phyloP scores from a whole-genome alignment of 2,329 filamentous ascomycete species.

The Epicoccum sorghinum region DNA sequence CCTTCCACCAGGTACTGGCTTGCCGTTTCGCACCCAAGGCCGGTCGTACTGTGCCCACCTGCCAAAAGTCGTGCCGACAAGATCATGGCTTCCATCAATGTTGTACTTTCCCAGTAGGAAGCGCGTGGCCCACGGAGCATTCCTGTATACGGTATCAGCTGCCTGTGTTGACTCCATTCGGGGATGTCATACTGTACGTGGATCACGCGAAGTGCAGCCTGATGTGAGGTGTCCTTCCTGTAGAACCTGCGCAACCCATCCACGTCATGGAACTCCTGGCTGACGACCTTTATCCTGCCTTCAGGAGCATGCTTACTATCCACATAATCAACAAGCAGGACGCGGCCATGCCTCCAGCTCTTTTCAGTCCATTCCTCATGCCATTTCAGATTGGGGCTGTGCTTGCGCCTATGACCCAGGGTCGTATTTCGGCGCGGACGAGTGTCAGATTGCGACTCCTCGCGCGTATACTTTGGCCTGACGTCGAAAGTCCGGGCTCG shows the following conservation, averaged over 20 bases:
- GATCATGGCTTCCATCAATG: constrained; percentile 55
- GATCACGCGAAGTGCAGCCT: constrained; percentile 48
- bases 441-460: constrained; percentile 16
- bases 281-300: constrained; percentile 52
- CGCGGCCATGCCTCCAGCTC: constrained; percentile 51
- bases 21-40: constrained; percentile 56
- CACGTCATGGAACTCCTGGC: constrained; percentile 56
- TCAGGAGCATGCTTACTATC: constrained; percentile 45
- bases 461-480: constrained; percentile 16
- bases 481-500: constrained; percentile 24
- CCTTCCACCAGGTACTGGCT: constrained; percentile 58
- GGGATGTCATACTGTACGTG: constrained; percentile 52
- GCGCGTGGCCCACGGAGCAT: constrained; percentile 57
- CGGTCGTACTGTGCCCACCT: constrained; percentile 57
- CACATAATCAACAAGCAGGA: constrained; percentile 60
- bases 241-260: constrained; percentile 55
- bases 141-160: constrained; percentile 26
- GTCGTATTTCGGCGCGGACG: constrained; percentile 28
- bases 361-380: constrained; percentile 45
- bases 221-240: constrained; percentile 41
- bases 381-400: constrained; percentile 47
- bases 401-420: constrained; percentile 37
- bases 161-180: no score
- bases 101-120: constrained; percentile 60
- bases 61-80: constrained; percentile 58